phyloP scores from a whole-genome alignment of 495 filamentous ascomycete genomes.

The Daldinia decipiens region DNA sequence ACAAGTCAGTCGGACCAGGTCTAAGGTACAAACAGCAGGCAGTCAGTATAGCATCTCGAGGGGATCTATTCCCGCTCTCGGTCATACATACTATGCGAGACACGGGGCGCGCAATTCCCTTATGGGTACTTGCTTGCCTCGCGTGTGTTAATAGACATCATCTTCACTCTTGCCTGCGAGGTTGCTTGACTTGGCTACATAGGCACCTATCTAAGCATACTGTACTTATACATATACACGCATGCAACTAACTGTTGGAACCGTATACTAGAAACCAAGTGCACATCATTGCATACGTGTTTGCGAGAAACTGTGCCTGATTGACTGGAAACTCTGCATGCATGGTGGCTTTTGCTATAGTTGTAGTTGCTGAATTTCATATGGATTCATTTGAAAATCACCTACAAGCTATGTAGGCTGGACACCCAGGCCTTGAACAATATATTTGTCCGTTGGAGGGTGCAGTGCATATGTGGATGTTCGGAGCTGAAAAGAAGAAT shows the following conservation, averaged over 20 bases:
- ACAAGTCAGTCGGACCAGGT: neutral
- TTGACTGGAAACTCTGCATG: too few species aligned
- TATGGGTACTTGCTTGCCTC: neutral
- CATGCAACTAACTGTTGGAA: neutral
- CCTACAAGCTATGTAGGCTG: neutral
- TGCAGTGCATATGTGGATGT: neutral
- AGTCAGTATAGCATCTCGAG: neutral
- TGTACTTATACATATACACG: neutral
- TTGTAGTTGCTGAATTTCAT: neutral
- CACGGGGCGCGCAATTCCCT: neutral
- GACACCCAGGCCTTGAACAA: neutral
- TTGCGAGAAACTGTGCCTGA: neutral
- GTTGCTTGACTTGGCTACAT: neutral
- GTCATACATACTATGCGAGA: neutral
- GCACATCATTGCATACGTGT: neutral
- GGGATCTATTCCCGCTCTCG: neutral
- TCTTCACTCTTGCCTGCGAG: slow-evolving; percentile 31
- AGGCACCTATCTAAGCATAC: neutral
- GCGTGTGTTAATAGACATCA: slow-evolving; percentile 36
- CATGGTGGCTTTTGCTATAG: too few species aligned
- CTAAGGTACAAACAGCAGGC: slow-evolving; percentile 6
- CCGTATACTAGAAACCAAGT: too few species aligned
- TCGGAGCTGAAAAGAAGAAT: neutral
- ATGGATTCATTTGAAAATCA: neutral
- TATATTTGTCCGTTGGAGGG: neutral